phyloP scores from a whole-genome alignment of 192 early-diverging fungal species.

The Entomortierella parvispora region DNA sequence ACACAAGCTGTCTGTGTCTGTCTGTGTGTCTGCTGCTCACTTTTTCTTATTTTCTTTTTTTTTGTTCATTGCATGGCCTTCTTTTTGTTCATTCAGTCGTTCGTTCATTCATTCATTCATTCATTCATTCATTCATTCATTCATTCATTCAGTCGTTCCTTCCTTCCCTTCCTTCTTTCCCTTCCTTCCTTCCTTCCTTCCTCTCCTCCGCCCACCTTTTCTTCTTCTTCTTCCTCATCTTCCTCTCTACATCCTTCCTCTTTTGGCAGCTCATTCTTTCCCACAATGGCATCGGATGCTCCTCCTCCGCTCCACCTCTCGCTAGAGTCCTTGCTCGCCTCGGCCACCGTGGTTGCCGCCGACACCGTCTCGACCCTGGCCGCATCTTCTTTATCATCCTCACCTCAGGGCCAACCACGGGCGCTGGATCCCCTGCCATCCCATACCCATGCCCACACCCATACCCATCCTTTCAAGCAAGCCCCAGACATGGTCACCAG shows the following conservation, averaged over 20 bases:
- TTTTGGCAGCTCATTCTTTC: too few relatives aligned
- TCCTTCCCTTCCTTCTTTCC: not conserved
- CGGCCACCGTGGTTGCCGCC: not conserved
- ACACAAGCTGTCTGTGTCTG: too few relatives aligned
- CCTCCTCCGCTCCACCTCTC: not conserved
- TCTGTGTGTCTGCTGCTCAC: too few relatives aligned
- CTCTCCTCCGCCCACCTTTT: not conserved
- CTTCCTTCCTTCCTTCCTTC: not conserved
- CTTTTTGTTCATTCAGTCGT: not conserved
- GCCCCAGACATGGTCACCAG: too few relatives aligned
- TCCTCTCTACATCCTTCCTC: not conserved
- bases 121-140: not conserved
- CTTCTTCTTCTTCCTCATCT: not conserved
- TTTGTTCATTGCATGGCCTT: not conserved
- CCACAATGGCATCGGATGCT: too few relatives aligned
- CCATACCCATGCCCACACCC: not conserved
- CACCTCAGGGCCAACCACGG: not conserved
- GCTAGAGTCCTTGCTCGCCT: conserved; percentile 4
- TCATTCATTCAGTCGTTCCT: not conserved
- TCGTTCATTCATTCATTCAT: not conserved
- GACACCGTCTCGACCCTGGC: too few relatives aligned
- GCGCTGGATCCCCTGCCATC: too few relatives aligned
- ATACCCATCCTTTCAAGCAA: not conserved
- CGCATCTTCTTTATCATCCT: too few relatives aligned
- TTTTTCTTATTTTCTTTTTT: too few relatives aligned